A percentile compares a stretch with the other conserved stretches of the same genome.
phyloP scores from a whole-genome alignment of 2,329 filamentous ascomycete species.

The Kalmusia sp. region DNA sequence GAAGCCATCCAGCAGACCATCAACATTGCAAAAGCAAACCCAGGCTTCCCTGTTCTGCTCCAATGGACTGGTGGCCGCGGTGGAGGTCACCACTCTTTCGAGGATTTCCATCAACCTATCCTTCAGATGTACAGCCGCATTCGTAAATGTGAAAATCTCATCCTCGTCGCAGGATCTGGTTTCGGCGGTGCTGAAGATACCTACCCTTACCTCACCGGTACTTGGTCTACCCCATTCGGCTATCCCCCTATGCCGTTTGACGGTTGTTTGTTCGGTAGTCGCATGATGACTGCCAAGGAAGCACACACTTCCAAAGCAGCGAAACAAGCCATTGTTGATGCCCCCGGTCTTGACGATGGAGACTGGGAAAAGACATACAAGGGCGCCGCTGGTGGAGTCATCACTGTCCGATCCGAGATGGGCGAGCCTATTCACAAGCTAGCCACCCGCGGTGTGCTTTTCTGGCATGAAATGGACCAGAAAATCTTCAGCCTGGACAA shows the following conservation, averaged over 20 bases:
- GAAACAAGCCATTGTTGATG: slow-evolving; percentile 54
- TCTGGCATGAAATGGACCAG: slow-evolving; percentile 99
- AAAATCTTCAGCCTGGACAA: slow-evolving; percentile 98
- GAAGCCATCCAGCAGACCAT: slow-evolving; percentile 55
- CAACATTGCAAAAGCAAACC: slow-evolving; percentile 56
- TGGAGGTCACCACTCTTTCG: slow-evolving; percentile 58
- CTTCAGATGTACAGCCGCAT: slow-evolving; percentile 55
- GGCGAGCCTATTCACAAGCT: slow-evolving; percentile 99
- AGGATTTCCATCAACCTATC: slow-evolving; percentile 59
- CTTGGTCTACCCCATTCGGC: slow-evolving; percentile 53
- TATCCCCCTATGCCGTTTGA: slow-evolving; percentile 58
- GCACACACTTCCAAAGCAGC: slow-evolving; percentile 52
- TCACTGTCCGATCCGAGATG: slow-evolving; percentile 98
- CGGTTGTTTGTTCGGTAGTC: slow-evolving; percentile 55
- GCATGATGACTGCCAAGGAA: slow-evolving; percentile 58
- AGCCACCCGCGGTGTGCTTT: slow-evolving; percentile 90
- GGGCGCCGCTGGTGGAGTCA: slow-evolving; percentile 87
- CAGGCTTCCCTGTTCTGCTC: slow-evolving; percentile 53
- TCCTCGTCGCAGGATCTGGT: slow-evolving; percentile 56
- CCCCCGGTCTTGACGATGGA: slow-evolving; percentile 50
- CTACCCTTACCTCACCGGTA: slow-evolving; percentile 56
- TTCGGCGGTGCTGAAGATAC: slow-evolving; percentile 57
- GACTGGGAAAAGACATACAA: slow-evolving; percentile 58
- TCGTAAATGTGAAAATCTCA: slow-evolving; percentile 54
- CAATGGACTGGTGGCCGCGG: slow-evolving; percentile 60